Evolutionary conservation across 805 yeast genomes (phyloP), one percentile per base, ranked within the genome.

Genomic region (Yarrowia bubula): DNA sequence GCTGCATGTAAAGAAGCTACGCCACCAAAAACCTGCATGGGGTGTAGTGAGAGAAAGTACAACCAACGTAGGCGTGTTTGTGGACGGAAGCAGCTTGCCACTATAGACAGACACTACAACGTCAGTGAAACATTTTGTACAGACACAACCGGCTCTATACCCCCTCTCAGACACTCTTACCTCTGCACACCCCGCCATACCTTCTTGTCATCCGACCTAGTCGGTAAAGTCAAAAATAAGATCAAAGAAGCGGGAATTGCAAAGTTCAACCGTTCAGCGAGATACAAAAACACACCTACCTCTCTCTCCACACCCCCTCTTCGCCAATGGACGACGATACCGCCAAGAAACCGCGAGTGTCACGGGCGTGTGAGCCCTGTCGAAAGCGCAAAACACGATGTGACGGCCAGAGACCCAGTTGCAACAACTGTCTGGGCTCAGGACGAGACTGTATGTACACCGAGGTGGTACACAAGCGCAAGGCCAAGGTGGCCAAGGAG

Each of bases 331-430:
- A 42, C 28, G 65, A 42, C 41, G 41, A 17, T 11, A 11, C 39
- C 22, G 50, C 51, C 43, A 71, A 71, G 51, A 68, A 70, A 8
- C 67, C 63, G 18, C 67, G 96, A 65, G 89, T 89, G 1, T 90
- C 92, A 0, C 93, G 89, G 71, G 96, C 96, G 0, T 90, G 97
- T 75, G 95, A 89, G 71, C 76, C 95, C 38, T 90, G 97, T 71
- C 79, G 97, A 46, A 83, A 88, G 55, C 88, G 88, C 70, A 89
- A 89, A 55, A 70, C 71, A 44, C 81, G 86, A 66, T 89, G 95
- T 77, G 92, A 88, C 69, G 90, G 92, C 1, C 82, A 81, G 62
- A 68, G 77, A 46, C 80, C 84, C 4, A 83, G 80, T 67, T 90
- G 97, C 73, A 83, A 89, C 0, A 85, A 88, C 67, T 90, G 97